Percentiles rank a stretch among this genome's conserved stretches.
Conservation (phyloP, 345 rosid genomes). For the Citropsis articulata region DNA sequence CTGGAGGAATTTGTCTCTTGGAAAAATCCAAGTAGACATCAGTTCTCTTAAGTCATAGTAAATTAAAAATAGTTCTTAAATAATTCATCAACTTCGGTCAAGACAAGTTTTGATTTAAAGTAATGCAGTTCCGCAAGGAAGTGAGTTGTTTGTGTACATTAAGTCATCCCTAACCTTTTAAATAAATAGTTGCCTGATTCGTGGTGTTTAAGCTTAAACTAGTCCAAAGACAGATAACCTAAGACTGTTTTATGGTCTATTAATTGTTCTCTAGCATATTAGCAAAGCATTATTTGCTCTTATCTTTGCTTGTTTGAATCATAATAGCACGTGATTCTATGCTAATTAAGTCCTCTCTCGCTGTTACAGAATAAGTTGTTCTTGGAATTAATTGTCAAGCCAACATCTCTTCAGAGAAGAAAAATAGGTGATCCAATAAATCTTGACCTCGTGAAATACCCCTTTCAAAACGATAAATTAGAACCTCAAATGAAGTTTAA, state of each 20-base stretch:
- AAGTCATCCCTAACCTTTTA: constrained; percentile 15
- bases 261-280: not conserved
- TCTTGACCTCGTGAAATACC: too few species aligned
- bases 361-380: too few species aligned
- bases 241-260: constrained; percentile 4
- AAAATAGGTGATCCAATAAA: too few species aligned
- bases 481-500: too few species aligned
- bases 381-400: too few species aligned
- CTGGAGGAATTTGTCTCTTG: constrained; percentile 23
- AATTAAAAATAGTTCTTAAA: not conserved
- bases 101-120: constrained; percentile 24
- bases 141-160: constrained; percentile 9
- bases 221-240: constrained; percentile 15
- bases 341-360: not conserved
- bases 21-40: constrained; percentile 20
- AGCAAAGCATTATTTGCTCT: constrained; percentile 1
- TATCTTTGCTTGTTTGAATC: constrained; percentile 18
- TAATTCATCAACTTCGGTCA: constrained; percentile 16
- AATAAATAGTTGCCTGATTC: not conserved
- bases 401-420: too few species aligned
- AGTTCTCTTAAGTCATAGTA: constrained; percentile 2
- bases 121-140: constrained; percentile 14
- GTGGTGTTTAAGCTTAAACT: constrained; percentile 11
- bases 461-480: too few species aligned
- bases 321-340: not conserved